A percentile compares a stretch with the other conserved stretches of the same genome.
Evolutionary conservation across 345 rosid genomes (phyloP).

Genomic region (Odontarrhena argentea): DNA sequence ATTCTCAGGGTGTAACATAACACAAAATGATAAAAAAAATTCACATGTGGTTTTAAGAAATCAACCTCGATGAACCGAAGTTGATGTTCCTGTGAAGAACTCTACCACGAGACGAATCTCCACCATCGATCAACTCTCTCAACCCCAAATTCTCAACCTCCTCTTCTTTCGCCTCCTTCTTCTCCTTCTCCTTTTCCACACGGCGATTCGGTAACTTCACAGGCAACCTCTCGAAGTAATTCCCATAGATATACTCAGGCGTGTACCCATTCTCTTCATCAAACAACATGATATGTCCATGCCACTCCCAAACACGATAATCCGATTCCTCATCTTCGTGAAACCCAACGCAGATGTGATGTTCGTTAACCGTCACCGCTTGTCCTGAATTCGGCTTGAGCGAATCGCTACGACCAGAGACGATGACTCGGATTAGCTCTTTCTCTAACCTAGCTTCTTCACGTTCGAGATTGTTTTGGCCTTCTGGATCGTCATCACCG

Average conservation of each 20-base stretch:
- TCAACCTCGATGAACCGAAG: slow-evolving; percentile 64
- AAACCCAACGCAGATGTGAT: slow-evolving; percentile 85
- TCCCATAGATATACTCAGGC: slow-evolving; percentile 95
- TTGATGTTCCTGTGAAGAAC: slow-evolving; percentile 81
- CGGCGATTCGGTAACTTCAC: slow-evolving; percentile 37
- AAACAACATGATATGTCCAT: slow-evolving; percentile 91
- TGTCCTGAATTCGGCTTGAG: slow-evolving; percentile 93
- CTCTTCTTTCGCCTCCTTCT: slow-evolving; percentile 49
- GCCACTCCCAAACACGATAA: slow-evolving; percentile 99
- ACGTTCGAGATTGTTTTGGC: slow-evolving; percentile 60
- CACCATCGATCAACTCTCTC: slow-evolving; percentile 79
- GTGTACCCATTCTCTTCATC: slow-evolving; percentile 84
- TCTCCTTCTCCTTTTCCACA: slow-evolving; percentile 35
- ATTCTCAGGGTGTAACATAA: neutral
- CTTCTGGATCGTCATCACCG: slow-evolving; percentile 44
- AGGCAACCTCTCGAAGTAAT: slow-evolving; percentile 89
- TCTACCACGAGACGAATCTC: slow-evolving; percentile 59
- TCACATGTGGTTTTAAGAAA: slow-evolving; percentile 10
- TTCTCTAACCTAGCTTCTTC: slow-evolving; percentile 89
- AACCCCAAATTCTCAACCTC: slow-evolving; percentile 66
- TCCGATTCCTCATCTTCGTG: slow-evolving; percentile 81
- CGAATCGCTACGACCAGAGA: slow-evolving; percentile 68
- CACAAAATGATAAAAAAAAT: neutral
- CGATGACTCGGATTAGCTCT: slow-evolving; percentile 70
- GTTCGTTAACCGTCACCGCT: slow-evolving; percentile 85